Evolutionary conservation across 208 protist genomes (phyloP).

Genomic region (Willaertia magna): DNA sequence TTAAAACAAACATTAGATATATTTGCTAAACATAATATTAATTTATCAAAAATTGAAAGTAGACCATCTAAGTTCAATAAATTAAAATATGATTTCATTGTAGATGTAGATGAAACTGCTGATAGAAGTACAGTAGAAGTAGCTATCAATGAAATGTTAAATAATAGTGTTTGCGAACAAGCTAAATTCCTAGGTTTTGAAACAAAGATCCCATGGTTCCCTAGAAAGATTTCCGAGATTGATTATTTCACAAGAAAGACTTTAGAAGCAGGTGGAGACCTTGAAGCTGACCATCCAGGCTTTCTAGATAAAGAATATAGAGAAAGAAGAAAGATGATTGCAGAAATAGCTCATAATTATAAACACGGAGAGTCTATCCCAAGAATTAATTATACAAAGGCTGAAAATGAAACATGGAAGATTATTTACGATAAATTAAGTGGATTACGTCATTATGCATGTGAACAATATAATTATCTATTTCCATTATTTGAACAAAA

Average conservation of each 20-base stretch:
- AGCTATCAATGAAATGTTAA: not conserved
- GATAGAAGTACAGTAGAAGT: not conserved
- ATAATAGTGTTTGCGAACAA: not conserved
- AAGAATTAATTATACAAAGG: constrained; percentile 67
- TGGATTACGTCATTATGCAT: constrained; percentile 74
- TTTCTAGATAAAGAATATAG: constrained; percentile 69
- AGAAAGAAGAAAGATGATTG: constrained; percentile 60
- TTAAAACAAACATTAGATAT: not conserved
- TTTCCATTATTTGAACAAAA: constrained; percentile 76
- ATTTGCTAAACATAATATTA: not conserved
- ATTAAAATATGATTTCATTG: not conserved
- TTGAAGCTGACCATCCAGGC: constrained; percentile 76
- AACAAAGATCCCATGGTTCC: constrained; percentile 27
- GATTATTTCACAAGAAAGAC: constrained; percentile 44
- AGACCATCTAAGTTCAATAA: not conserved
- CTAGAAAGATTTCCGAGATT: constrained; percentile 49
- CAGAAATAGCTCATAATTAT: constrained; percentile 49
- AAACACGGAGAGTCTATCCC: constrained; percentile 64
- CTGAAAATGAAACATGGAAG: constrained; percentile 74
- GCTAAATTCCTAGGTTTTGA: not conserved
- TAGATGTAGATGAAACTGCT: not conserved
- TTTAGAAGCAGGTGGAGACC: constrained; percentile 62
- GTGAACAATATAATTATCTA: constrained; percentile 72
- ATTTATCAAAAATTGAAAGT: not conserved
- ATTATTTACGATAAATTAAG: constrained; percentile 63